Percentiles rank a stretch among this genome's conserved stretches.
phyloP scores from a whole-genome alignment of 345 rosid genomes.

The Leavenworthia alabamica region DNA sequence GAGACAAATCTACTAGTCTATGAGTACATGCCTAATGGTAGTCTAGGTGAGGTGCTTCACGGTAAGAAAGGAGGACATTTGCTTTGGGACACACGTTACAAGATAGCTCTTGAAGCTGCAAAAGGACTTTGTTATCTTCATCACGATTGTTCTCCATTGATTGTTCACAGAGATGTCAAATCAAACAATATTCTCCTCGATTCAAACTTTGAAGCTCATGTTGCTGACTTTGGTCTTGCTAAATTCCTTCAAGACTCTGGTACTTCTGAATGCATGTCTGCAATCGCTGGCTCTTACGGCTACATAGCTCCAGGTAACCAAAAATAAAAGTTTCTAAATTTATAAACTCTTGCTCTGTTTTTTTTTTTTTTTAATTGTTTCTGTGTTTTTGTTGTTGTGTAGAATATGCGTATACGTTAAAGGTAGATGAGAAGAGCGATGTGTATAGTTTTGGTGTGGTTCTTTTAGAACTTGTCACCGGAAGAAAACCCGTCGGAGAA shows the following conservation, averaged over 20 bases:
- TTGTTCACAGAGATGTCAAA: conserved; percentile 81
- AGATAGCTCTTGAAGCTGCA: conserved; percentile 79
- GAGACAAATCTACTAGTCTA: conserved; percentile 85
- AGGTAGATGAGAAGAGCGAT: conserved; percentile 98
- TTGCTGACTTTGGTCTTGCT: conserved; percentile 92
- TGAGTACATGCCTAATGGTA: conserved; percentile 89
- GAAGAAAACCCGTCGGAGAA: conserved; percentile 91
- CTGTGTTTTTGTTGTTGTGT: conserved; percentile 18
- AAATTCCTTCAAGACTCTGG: conserved; percentile 88
- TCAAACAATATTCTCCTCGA: conserved; percentile 86
- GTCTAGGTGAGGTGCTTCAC: conserved; percentile 84
- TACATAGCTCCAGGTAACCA: conserved; percentile 83
- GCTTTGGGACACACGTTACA: conserved; percentile 82
- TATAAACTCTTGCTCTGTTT: neutral
- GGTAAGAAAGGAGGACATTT: conserved; percentile 91
- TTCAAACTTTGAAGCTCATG: conserved; percentile 79
- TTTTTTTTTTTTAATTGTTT: too few relatives aligned
- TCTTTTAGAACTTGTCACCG: conserved; percentile 69
- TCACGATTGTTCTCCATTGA: conserved; percentile 87
- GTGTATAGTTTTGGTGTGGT: conserved; percentile 98
- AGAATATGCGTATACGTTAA: conserved; percentile 94
- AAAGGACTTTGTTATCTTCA: conserved; percentile 87
- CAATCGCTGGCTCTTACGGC: conserved; percentile 93
- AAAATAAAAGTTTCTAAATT: too few relatives aligned
- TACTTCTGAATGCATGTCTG: conserved; percentile 95